These are phyloP conservation scores for Sphaerosporella brunnea DNA, from an alignment of 495 filamentous ascomycete species.

Conservation along the genomic window DNA sequence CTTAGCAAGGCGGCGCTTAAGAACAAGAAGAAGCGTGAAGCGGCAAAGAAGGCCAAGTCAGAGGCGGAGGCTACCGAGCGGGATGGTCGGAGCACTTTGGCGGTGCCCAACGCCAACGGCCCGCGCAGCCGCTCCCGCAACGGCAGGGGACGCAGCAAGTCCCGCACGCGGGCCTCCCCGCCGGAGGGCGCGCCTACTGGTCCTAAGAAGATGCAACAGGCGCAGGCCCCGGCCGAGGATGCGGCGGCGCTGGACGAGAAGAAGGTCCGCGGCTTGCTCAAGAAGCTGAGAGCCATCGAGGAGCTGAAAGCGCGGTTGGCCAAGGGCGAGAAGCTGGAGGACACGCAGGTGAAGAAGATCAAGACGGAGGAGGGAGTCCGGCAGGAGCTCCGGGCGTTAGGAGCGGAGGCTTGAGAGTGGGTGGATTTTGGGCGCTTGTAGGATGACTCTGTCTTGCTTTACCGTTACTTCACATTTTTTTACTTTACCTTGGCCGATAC, in stretches of 20 bases:
- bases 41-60: slow-evolving; percentile 68
- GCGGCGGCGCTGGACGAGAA: slow-evolving; percentile 34
- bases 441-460: too few relatives aligned
- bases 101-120: neutral
- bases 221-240: slow-evolving; percentile 10
- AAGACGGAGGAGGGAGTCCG: slow-evolving; percentile 65
- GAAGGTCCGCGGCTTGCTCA: slow-evolving; percentile 76
- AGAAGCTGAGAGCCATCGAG: slow-evolving; percentile 95
- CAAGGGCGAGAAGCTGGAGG: slow-evolving; percentile 86
- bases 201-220: slow-evolving; percentile 5
- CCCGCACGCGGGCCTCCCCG: neutral
- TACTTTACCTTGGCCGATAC: too few relatives aligned
- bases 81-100: slow-evolving; percentile 5
- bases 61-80: slow-evolving; percentile 25
- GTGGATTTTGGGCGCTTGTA: too few relatives aligned
- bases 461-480: too few relatives aligned
- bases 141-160: slow-evolving; percentile 5
- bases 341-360: slow-evolving; percentile 98
- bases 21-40: slow-evolving; percentile 98
- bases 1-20: slow-evolving; percentile 77
- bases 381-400: slow-evolving; percentile 51
- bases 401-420: neutral
- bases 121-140: neutral
- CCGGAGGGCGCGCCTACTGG: slow-evolving; percentile 4
- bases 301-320: slow-evolving; percentile 92